Conservation (phyloP, 2,329 filamentous ascomycete species). For the Paracorniculantispora psalliotae region DNA sequence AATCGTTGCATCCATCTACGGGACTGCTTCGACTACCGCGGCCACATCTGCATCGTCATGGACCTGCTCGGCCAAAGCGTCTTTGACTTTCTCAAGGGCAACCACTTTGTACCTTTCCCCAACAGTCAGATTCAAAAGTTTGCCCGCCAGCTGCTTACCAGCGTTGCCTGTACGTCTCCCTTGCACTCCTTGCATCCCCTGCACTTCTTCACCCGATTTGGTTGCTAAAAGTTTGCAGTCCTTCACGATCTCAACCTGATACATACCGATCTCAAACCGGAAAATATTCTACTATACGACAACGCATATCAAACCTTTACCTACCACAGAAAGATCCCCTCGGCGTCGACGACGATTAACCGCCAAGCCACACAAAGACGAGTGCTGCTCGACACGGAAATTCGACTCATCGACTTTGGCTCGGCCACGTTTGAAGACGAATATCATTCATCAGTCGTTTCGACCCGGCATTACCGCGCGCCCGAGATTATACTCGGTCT, state of each 20-base stretch:
- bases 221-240: constrained; percentile 47
- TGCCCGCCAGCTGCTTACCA: constrained; percentile 93
- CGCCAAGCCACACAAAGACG: constrained; percentile 59
- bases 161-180: constrained; percentile 78
- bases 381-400: constrained; percentile 64
- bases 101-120: constrained; percentile 92
- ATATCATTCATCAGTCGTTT: constrained; percentile 67
- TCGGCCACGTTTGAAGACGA: constrained; percentile 70
- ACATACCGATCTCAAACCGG: constrained; percentile 75
- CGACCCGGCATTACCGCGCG: constrained; percentile 64
- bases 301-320: constrained; percentile 65
- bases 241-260: constrained; percentile 96
- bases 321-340: constrained; percentile 65
- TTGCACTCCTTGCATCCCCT: not conserved
- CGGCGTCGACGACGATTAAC: constrained; percentile 55
- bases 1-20: constrained; percentile 96
- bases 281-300: constrained; percentile 65
- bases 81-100: constrained; percentile 96
- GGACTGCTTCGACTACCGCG: constrained; percentile 95
- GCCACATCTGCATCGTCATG: constrained; percentile 87
- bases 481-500: constrained; percentile 67
- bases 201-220: too few species aligned
- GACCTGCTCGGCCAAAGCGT: constrained; percentile 85
- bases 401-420: constrained; percentile 66
- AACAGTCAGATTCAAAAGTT: constrained; percentile 98